Conservation (phyloP, 2,329 filamentous ascomycete species). For the Fusarium keratoplasticum region DNA sequence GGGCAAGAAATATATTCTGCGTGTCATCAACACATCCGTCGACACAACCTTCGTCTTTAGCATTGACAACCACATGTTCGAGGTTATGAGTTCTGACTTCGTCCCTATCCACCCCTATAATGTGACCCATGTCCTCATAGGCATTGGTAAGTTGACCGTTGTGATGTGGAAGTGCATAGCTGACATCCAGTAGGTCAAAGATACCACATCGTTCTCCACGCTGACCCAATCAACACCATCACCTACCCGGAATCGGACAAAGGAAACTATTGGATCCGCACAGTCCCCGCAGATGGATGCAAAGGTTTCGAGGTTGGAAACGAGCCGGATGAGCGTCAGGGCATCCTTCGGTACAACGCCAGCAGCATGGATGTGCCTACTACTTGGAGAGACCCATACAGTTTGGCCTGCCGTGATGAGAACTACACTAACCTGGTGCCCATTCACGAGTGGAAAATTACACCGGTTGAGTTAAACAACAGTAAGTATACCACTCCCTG, state of each 20-base stretch:
- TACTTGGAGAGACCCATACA: not conserved
- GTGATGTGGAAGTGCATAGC: not conserved
- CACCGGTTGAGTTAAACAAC: not conserved
- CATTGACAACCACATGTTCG: constrained; percentile 5
- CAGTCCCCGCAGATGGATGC: constrained; percentile 9
- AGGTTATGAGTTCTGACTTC: constrained; percentile 12
- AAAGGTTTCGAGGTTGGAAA: constrained; percentile 15
- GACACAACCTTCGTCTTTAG: constrained; percentile 11
- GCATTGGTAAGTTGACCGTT: not conserved
- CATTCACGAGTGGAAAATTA: not conserved
- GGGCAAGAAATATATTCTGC: constrained; percentile 7
- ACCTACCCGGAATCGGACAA: not conserved
- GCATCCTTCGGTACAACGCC: constrained; percentile 10
- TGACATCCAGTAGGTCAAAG: not conserved
- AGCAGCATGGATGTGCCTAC: constrained; percentile 9
- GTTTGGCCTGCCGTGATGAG: not conserved
- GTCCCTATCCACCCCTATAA: constrained; percentile 4
- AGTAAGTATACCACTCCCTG: not conserved
- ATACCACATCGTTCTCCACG: not conserved
- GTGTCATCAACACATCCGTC: constrained; percentile 12
- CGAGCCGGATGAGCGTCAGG: constrained; percentile 14
- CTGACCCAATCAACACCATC: not conserved
- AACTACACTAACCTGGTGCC: not conserved
- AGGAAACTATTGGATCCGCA: constrained; percentile 11
- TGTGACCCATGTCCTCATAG: not conserved